Base-by-base conservation (phyloP, 164 flowering plant species). In the Stephania yunnanensis region DNA sequence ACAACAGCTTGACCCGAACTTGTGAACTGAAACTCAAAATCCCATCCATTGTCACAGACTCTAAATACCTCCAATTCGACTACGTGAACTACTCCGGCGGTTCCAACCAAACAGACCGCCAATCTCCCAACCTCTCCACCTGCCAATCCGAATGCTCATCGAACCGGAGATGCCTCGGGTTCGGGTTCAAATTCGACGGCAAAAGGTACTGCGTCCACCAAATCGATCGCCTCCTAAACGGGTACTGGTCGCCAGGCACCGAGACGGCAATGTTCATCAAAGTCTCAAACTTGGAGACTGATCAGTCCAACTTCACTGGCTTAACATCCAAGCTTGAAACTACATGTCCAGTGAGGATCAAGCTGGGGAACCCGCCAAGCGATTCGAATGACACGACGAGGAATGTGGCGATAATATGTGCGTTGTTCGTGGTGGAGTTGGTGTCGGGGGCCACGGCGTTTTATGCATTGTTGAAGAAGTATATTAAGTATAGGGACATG, bases 401-500 rank as follows among this genome's bases (percentile, higher is more conserved):
- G 36, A 88, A 92, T 77, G 83, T 90, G 9, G 81, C 70, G n/a
- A 87, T 88, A 22, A 82, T 90, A 13, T 76, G 82, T 46, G 79
- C 87, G 0, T 81, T 92, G 5, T 90, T 92, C 48, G 84, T 88
- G 2, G 82, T 88, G 0, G 97, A 90, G 86, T 80, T 92, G 8
- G 74, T 89, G n/a, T 70, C 80, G 42, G 93, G 94, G 1, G 87
- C 76, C 42, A 69, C 81, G n/a, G 87, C 87, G 77, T 89, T 90
- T 77, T 85, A 89, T 87, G 87, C 89, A 1, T 92, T 92, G 75
- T 61, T 92, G 19, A 89, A 87, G 74, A 89, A 82, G 72, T 90
- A 87, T 75, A 82, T 85, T 66, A 89, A 89, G 81, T 90, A 92
- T 68, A 78, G 89, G 65, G 89, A 89, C 84, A 89, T 90, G 93